Conservation (phyloP, 495 filamentous ascomycete genomes). For the Barbatosphaeria neglecta region DNA sequence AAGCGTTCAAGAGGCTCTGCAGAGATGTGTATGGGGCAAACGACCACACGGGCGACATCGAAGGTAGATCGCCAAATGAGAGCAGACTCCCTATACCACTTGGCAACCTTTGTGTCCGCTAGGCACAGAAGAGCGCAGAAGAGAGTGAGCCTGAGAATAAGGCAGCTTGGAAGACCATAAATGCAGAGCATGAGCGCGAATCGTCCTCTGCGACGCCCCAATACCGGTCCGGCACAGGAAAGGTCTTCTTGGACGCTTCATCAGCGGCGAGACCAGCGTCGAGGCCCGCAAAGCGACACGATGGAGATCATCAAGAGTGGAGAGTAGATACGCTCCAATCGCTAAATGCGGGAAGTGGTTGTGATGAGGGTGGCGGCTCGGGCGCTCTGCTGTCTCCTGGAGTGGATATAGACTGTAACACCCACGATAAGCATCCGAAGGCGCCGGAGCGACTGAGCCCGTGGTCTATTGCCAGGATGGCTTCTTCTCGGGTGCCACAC, state of each 20-base stretch:
- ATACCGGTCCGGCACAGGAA: too few relatives aligned
- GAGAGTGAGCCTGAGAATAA: too few relatives aligned
- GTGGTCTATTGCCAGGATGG: slow-evolving; percentile 11
- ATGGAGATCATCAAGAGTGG: background rate
- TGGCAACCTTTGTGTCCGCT: too few relatives aligned
- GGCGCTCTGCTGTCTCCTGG: background rate
- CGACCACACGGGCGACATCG: background rate
- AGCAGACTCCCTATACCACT: too few relatives aligned
- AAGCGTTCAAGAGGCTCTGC: slow-evolving; percentile 45
- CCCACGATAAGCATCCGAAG: background rate
- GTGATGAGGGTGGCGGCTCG: background rate
- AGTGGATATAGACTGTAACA: background rate
- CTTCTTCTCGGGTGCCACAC: too few relatives aligned
- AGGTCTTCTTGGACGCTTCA: too few relatives aligned
- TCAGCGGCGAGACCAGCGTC: background rate
- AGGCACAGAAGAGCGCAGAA: too few relatives aligned
- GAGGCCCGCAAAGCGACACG: background rate
- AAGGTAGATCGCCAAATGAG: too few relatives aligned
- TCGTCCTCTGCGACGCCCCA: too few relatives aligned
- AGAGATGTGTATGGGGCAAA: slow-evolving; percentile 23
- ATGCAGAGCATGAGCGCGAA: too few relatives aligned
- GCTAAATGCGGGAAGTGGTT: background rate
- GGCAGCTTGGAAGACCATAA: too few relatives aligned
- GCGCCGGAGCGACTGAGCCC: slow-evolving; percentile 11
- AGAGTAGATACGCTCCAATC: background rate